Base-by-base conservation (phyloP, 768 basidiomycete species). In the Cystofilobasidium bisporidii region DNA sequence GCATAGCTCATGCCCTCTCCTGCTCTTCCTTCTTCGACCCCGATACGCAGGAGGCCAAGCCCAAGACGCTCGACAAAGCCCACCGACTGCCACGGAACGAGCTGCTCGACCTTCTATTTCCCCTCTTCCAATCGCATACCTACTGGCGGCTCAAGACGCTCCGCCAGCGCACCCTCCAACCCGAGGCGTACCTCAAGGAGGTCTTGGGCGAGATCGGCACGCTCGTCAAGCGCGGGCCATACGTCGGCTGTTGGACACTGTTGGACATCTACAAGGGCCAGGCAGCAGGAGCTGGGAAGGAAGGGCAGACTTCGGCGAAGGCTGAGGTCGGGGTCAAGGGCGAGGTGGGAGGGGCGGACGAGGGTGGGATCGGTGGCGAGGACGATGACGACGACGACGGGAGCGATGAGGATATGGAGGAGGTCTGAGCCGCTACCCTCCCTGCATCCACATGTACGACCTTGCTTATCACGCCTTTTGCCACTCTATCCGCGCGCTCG, bases 71-170 rank as follows among this genome's bases (percentile, higher is more conserved):
- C 78, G 89, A 92, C 77, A 87, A 88, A 72, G 87, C 89, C 84
- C 86, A 88, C n/a, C 88, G 92, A 75, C 86, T 96, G 78, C 89
- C 90, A 9, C 82, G 87, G 64, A 87, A 91, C 78, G 87, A 93
- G 74, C 82, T 96, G 11, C 81, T 91, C 76, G 90, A 96, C 76
- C 79, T 86, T 64, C 81, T 96, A 48, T 93, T 93, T 78, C 72
- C 78, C 2, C 80, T 86, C 9, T 97, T 93, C 80, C 82, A 83
- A 68, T 85, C 90, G 69, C 82, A 82, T 53, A 83, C 86, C n/a
- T 85, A 84, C 61, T 97, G 91, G 91, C 80, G 83, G 67, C 85
- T 91, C 75, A 86, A 86, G 71, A 79, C 83, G 1, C 79, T 91
- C 63, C 83, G 88, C 50, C 87, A 89, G 73, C 83, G 83, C 70